Base-by-base conservation (phyloP, 768 basidiomycete genomes). In the Tephrocybe sp. region DNA sequence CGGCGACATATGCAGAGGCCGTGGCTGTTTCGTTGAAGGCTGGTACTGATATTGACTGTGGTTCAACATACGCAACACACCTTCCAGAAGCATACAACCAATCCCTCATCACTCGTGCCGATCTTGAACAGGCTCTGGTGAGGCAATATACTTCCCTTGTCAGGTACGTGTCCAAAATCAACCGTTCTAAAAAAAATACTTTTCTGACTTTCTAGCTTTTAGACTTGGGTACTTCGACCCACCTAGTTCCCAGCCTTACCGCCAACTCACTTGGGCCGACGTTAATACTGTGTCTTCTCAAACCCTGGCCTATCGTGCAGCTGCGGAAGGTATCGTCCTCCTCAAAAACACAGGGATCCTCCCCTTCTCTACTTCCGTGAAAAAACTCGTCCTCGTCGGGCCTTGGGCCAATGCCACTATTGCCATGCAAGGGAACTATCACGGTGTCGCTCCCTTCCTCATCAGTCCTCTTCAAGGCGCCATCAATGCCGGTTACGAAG, bases 331-430 rank as follows among this genome's bases (percentile, higher is more conserved):
- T n/a, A 72, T 82, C 3, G 79, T 80, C n/a, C 68, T 86, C 5
- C 67, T 86, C n/a, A 85, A 86, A 69, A 87, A 85, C 57, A 79
- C 82, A 50, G 77, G 75, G 12, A 74, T 72, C 5, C 67, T 87
- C 2, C 84, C 84, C 2, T 66, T 86, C 37, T 64, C 69, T n/a
- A 57, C 59, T 0, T 66, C 63, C 1, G 62, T 74, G 47, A 78
- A 74, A 48, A 77, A 68, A 7, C 61, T 87, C n/a, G 83, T 80
- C 7, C 59, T 86, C 39, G 70, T 85, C 45, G 84, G 84, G 0
- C 81, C 80, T 2, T 80, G 73, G 72, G 77, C 73, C 3, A 78
- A 78, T 54, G 79, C 79, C 4, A 82, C 80, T 0, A 70, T 58
- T 6, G 69, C 73, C 49, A 73, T 82, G 76, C 80, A 82, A 50